These are phyloP conservation scores for Boletus barrowsii DNA, from an alignment of 768 basidiomycete species.

Conservation along the genomic window DNA sequence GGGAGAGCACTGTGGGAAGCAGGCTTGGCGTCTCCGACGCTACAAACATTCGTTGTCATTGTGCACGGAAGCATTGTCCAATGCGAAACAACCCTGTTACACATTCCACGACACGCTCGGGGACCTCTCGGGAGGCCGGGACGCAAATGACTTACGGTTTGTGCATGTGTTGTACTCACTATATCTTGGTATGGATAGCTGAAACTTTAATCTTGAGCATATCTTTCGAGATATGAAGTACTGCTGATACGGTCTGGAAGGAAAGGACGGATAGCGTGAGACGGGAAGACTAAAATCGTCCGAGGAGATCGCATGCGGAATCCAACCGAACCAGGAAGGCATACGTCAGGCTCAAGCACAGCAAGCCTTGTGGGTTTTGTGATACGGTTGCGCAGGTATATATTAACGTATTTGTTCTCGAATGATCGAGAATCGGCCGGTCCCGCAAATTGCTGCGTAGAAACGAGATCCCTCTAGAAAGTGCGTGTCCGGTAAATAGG, in stretches of 20 bases:
- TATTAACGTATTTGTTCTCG: background rate
- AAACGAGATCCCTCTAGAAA: background rate
- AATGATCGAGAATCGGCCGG: conserved; percentile 17
- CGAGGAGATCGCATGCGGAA: conserved; percentile 23
- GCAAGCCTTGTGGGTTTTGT: conserved; percentile 1
- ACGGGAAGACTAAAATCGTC: conserved; percentile 4
- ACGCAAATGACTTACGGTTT: conserved; percentile 7
- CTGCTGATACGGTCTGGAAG: background rate
- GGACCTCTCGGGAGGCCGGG: background rate
- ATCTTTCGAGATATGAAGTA: conserved; percentile 16
- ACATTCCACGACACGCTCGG: background rate
- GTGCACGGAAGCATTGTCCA: background rate
- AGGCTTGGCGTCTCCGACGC: conserved; percentile 6
- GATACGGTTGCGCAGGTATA: background rate
- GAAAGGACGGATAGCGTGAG: conserved; percentile 1
- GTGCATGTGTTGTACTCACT: conserved; percentile 11
- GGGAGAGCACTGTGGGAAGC: background rate
- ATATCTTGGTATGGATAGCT: background rate
- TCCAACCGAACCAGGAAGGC: background rate
- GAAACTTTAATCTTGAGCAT: conserved; percentile 18
- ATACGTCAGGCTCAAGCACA: conserved; percentile 16
- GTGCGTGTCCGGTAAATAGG: conserved; percentile 4
- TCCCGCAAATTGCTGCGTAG: conserved; percentile 17
- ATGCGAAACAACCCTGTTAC: background rate
- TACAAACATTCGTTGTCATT: conserved; percentile 3